phyloP scores from a whole-genome alignment of 257 asterid genomes.

The Solanum pinnatisectum region DNA sequence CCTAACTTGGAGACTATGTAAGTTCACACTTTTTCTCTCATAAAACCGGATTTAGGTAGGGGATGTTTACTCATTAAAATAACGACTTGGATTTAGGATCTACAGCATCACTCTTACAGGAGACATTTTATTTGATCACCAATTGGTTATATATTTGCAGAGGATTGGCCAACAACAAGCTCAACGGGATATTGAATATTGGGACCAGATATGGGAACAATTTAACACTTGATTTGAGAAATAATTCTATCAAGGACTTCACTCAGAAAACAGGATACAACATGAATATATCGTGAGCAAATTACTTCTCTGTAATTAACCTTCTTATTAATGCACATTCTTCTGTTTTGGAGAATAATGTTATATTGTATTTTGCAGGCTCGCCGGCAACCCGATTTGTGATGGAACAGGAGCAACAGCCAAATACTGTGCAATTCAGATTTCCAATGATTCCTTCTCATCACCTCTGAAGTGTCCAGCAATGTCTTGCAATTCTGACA shows the following conservation, averaged over 20 bases:
- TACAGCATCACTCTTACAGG: background rate
- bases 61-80: background rate
- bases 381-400: constrained; percentile 66
- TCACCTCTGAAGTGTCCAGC: constrained; percentile 33
- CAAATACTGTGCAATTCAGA: constrained; percentile 29
- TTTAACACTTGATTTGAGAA: constrained; percentile 58
- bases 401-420: constrained; percentile 26
- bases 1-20: constrained; percentile 69
- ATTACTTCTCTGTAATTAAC: background rate
- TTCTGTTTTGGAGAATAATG: background rate
- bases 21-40: constrained; percentile 12
- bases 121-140: background rate
- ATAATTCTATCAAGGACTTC: constrained; percentile 45
- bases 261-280: constrained; percentile 35
- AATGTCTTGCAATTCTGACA: constrained; percentile 31
- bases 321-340: background rate
- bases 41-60: background rate
- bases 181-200: constrained; percentile 53
- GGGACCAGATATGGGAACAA: constrained; percentile 51
- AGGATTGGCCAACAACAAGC: constrained; percentile 47
- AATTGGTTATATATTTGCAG: constrained; percentile 24
- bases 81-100: background rate
- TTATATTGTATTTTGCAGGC: constrained; percentile 26
- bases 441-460: constrained; percentile 4
- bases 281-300: constrained; percentile 35